Base-by-base conservation (phyloP, 2,329 filamentous ascomycete species). In the Phyllosticta capitalensis region DNA sequence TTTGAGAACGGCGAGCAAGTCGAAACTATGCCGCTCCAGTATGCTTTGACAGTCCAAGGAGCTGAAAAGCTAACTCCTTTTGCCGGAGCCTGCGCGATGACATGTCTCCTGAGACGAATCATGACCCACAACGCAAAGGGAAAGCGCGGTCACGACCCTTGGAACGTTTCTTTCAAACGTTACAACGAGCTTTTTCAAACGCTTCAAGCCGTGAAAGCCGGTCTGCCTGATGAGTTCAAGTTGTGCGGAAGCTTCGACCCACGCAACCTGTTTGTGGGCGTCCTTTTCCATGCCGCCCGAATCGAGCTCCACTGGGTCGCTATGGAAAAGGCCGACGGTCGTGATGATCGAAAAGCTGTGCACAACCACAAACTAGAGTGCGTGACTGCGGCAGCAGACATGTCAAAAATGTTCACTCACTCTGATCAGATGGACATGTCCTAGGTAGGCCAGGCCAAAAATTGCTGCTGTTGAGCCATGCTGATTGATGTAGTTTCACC, bases 291-390 rank as follows among this genome's bases (percentile, higher is more conserved):
- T 71, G 96, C 94, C 0, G 95, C 92, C 0, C 91, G 90, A 1
- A 97, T 99, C 58, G 97, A 92, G 71, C 78, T 99, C n/a, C 94
- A 99, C 68, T 94, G 99, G 75, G 94, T 92, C 2, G 94, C 94
- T 24, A 97, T 99, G 20, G 96, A 92, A 80, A 97, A 96, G 71
- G 91, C 92, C 0, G 30, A 38, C 10, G 5, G 3, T 38, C 10
- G 17, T 5, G 10, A 38, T 2, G 17, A 12, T 4, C 9, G 30
- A 1, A 45, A n/a, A n/a, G 7, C 38, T 45, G 14, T 26, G 24
- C 3, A 7, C 24, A 7, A 7, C 24, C 4, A 26, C 38, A 45
- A n/a, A 19, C 6, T 4, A 2, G 14, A 45, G 6, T n/a, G 14
- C 7, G 38, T n/a, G 38, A 17, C 2, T n/a, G 38, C 38, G 5